A percentile compares a stretch with the other conserved stretches of the same genome.
Evolutionary conservation across 208 protist genomes (phyloP).

Genomic region (Crithidia brevicula): DNA sequence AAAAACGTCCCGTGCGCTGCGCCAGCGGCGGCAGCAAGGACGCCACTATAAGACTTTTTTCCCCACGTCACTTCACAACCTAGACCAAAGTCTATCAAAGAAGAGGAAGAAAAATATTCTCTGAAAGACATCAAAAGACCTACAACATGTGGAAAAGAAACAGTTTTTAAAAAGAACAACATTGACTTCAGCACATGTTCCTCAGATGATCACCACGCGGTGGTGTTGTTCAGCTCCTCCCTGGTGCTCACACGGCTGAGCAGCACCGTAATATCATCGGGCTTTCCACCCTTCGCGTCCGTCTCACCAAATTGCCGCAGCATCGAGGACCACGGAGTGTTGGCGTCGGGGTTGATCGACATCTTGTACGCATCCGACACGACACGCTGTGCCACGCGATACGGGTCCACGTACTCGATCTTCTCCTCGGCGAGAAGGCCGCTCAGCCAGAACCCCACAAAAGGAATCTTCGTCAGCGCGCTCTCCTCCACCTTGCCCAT

Average conservation of each 20-base stretch:
- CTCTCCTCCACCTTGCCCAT: conserved; percentile 75
- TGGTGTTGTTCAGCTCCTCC: conserved; percentile 71
- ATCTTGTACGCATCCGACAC: conserved; percentile 81
- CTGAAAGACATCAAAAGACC: not conserved
- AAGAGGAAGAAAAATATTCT: conserved; percentile 1
- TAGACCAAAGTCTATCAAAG: not conserved
- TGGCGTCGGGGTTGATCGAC: conserved; percentile 61
- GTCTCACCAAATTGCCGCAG: conserved; percentile 73
- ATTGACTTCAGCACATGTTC: no score
- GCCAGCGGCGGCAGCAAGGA: no score
- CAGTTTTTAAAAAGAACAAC: no score
- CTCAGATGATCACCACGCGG: conserved; percentile 60
- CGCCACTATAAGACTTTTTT: no score
- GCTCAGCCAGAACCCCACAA: conserved; percentile 83
- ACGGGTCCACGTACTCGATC: conserved; percentile 83
- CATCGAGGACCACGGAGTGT: conserved; percentile 88
- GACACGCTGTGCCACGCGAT: conserved; percentile 90
- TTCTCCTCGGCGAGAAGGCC: conserved; percentile 67
- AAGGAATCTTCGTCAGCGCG: conserved; percentile 67
- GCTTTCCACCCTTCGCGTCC: conserved; percentile 86
- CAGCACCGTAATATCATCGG: conserved; percentile 91
- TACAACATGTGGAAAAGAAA: not conserved
- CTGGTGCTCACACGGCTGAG: conserved; percentile 86
- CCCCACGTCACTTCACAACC: no score
- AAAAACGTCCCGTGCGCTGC: no score